These are phyloP conservation scores for Echeveria elegans DNA, from an alignment of 164 flowering plant species.

Conservation along the genomic window DNA sequence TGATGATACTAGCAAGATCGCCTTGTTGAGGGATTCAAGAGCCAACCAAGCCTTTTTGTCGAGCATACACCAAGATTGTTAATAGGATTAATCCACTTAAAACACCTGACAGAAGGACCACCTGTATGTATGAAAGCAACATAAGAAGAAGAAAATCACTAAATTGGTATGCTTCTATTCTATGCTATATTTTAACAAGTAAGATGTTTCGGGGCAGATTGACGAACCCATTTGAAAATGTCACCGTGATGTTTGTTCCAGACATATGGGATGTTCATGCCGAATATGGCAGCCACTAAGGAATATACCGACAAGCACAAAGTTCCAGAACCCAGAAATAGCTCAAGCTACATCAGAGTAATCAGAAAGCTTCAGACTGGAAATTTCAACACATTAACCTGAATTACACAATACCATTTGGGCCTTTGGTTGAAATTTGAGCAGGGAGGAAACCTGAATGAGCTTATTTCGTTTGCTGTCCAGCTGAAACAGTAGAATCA, in stretches of 20 bases:
- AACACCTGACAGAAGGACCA: background rate
- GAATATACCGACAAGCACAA: slow-evolving; percentile 70
- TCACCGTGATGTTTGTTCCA: slow-evolving; percentile 67
- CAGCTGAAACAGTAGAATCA: no score
- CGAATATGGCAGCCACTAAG: slow-evolving; percentile 79
- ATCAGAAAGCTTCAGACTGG: background rate
- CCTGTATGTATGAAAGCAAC: background rate
- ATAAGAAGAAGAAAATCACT: no score
- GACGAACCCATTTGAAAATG: slow-evolving; percentile 81
- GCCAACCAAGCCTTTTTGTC: slow-evolving; percentile 1
- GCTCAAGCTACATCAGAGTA: slow-evolving; percentile 63
- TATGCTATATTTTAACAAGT: background rate
- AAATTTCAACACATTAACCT: background rate
- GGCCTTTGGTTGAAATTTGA: no score
- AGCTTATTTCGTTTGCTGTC: no score
- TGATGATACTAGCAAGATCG: background rate
- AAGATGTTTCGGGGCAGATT: background rate
- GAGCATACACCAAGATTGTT: background rate
- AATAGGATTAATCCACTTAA: background rate
- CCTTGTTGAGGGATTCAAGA: background rate
- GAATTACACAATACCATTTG: no score
- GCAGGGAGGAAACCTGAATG: no score
- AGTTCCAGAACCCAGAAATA: slow-evolving; percentile 82
- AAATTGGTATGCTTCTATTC: background rate
- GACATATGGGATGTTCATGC: slow-evolving; percentile 84